These are phyloP conservation scores for Epichloe sibirici DNA, from an alignment of 2,329 filamentous ascomycete genomes.

Conservation along the genomic window DNA sequence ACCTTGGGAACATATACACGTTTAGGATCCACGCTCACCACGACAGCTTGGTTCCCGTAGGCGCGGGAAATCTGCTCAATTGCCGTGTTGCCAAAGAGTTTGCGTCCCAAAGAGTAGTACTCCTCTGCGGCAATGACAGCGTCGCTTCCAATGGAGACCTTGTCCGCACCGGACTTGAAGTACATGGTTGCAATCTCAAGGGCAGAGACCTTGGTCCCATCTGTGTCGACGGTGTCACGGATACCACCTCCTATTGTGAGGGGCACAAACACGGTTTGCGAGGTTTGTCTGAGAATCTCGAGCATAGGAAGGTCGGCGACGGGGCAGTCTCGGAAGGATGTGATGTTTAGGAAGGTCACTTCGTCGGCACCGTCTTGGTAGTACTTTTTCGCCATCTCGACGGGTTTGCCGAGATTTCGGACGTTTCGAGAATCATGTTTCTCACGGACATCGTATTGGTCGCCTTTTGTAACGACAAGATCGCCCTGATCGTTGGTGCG, in stretches of 20 bases:
- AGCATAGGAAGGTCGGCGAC: slow-evolving; percentile 91
- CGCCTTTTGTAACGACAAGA: slow-evolving; percentile 93
- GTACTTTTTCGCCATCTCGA: slow-evolving; percentile 86
- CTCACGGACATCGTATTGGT: slow-evolving; percentile 96
- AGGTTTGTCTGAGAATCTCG: slow-evolving; percentile 76
- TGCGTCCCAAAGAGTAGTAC: slow-evolving; percentile 61
- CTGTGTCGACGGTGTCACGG: slow-evolving; percentile 78
- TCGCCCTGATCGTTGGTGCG: slow-evolving; percentile 89
- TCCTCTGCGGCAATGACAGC: slow-evolving; percentile 87
- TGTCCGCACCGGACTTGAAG: slow-evolving; percentile 94
- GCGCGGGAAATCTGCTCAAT: slow-evolving; percentile 91
- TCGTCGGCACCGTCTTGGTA: slow-evolving; percentile 96
- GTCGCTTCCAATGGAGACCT: slow-evolving; percentile 92
- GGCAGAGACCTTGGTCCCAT: slow-evolving; percentile 75
- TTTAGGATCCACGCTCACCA: slow-evolving; percentile 89
- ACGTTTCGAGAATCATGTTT: slow-evolving; percentile 57
- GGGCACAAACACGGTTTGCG: slow-evolving; percentile 88
- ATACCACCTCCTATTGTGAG: slow-evolving; percentile 94
- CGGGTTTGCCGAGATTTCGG: slow-evolving; percentile 90
- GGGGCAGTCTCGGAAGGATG: slow-evolving; percentile 90
- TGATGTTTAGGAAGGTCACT: slow-evolving; percentile 96
- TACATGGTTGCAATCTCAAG: slow-evolving; percentile 93
- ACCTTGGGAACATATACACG: slow-evolving; percentile 70
- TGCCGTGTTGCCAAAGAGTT: slow-evolving; percentile 68
- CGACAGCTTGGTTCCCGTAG: slow-evolving; percentile 93